A percentile compares a stretch with the other conserved stretches of the same genome.
Evolutionary conservation across 2,329 filamentous ascomycete genomes (phyloP).

Genomic region (Neonectria coccinea): DNA sequence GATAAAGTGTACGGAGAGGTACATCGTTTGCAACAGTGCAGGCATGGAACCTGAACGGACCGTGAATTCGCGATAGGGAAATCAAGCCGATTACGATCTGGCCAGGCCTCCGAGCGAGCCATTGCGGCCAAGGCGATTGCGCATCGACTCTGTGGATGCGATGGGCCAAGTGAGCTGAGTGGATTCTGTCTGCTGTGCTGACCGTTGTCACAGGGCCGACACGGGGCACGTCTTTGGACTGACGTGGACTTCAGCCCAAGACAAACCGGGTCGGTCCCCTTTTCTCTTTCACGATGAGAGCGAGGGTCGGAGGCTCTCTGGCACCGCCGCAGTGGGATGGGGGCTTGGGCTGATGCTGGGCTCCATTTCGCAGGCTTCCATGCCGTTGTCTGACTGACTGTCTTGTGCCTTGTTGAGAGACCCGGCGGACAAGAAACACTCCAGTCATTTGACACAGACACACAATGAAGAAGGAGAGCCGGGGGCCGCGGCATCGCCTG

Average conservation of each 20-base stretch:
- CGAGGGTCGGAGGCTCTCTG: background rate
- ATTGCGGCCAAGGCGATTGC: background rate
- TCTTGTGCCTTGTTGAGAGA: too few species aligned
- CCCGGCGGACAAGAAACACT: conserved; percentile 7
- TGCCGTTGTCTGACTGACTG: background rate
- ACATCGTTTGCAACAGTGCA: conserved; percentile 5
- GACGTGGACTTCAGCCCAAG: conserved; percentile 20
- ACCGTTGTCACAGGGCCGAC: background rate
- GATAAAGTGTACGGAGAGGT: conserved; percentile 7
- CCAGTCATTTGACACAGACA: conserved; percentile 18
- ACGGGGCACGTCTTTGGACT: conserved; percentile 17
- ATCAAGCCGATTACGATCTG: conserved; percentile 7
- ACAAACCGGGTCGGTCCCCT: conserved; percentile 3
- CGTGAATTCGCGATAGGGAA: conserved; percentile 18
- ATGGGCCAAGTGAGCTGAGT: background rate
- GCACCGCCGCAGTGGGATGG: conserved; percentile 6
- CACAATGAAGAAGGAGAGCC: conserved; percentile 1
- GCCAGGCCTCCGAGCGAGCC: background rate
- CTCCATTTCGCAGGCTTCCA: background rate
- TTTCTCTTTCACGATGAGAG: background rate
- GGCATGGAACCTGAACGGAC: background rate
- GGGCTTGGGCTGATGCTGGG: conserved; percentile 5
- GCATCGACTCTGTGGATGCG: conserved; percentile 1
- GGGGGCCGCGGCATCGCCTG: conserved; percentile 23
- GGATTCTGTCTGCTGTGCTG: conserved; percentile 2